These are phyloP conservation scores for Xylaria castorea DNA, from an alignment of 495 filamentous ascomycete species.

Conservation along the genomic window DNA sequence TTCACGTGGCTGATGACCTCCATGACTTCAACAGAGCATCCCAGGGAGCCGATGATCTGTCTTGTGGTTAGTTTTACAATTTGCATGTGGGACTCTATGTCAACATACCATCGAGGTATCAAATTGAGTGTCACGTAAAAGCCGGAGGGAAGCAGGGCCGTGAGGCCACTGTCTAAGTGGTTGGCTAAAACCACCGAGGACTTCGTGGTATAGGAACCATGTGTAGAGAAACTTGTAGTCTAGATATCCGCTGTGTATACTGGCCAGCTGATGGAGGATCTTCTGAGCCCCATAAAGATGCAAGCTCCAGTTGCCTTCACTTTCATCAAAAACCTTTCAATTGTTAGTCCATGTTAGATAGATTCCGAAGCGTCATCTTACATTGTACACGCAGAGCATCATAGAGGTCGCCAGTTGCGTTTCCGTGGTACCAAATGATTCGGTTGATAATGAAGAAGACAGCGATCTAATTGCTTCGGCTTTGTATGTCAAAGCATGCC, in stretches of 20 bases:
- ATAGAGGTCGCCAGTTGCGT: slow-evolving; percentile 47
- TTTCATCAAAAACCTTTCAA: slow-evolving; percentile 46
- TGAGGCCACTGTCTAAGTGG: slow-evolving; percentile 34
- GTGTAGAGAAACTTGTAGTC: slow-evolving; percentile 43
- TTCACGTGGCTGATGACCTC: slow-evolving; percentile 43
- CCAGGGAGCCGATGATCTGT: slow-evolving; percentile 46
- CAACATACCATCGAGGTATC: slow-evolving; percentile 40
- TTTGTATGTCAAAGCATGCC: slow-evolving; percentile 44
- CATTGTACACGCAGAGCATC: slow-evolving; percentile 50
- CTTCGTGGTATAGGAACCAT: slow-evolving; percentile 48
- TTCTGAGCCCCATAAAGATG: slow-evolving; percentile 44
- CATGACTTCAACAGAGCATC: slow-evolving; percentile 46
- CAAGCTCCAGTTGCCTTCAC: slow-evolving; percentile 43
- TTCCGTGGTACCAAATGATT: slow-evolving; percentile 37
- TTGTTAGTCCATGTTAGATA: slow-evolving; percentile 23
- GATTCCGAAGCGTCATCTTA: slow-evolving; percentile 22
- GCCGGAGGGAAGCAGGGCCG: slow-evolving; percentile 38
- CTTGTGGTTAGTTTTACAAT: slow-evolving; percentile 14
- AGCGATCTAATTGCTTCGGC: slow-evolving; percentile 42
- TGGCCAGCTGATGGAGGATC: slow-evolving; percentile 38
- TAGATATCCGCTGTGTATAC: slow-evolving; percentile 36
- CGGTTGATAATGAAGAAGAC: slow-evolving; percentile 38
- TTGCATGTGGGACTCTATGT: not conserved
- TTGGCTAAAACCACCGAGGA: slow-evolving; percentile 43
- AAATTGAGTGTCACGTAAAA: slow-evolving; percentile 36